Evolutionary conservation across 352 stramenopile genomes (phyloP), one percentile per base, ranked within the genome.

Genomic region (Globisporangium recalcitrans): DNA sequence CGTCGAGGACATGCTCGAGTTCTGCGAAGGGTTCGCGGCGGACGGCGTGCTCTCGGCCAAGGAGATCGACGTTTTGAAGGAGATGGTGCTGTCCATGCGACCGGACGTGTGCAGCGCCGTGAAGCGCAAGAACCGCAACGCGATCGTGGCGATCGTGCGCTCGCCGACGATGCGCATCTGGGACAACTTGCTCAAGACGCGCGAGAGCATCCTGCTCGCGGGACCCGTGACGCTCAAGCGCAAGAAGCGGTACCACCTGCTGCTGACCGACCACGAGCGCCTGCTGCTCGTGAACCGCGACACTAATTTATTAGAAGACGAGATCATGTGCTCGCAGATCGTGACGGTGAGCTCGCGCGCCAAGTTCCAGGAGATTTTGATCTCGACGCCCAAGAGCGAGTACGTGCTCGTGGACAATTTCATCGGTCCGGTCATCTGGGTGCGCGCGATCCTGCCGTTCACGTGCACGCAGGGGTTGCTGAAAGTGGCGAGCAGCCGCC

Each of bases 231-330:
- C 85, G 22, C 68, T 88, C 32, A 91, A 91, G 71, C 82, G 82
- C 68, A 94, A 94, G 71, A 91, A 92, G 60, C 79, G 81, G 22
- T 94, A 87, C 65, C 85, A 94, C 62, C 55, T 94, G 62, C 66
- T 94, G 54, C 75, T 94, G 42, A 94, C 85, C 38, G 81, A 92
- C 62, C 82, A 94, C 69, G 85, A 94, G 67, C 85, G 85, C 11
- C 70, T 94, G 55, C 70, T 94, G 31, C 90, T 94, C 71, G 78
- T 94, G 63, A 94, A 94, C 78, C 90, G 90, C 69, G 83, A 90
- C 55, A 90, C 82, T 69, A 94, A 94, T 71, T 79, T 90, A 78
- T 79, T 94, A 70, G 85, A 94, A 59, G 85, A 94, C 67, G 85
- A 94, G 69, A 85, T 94, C 71, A 90, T 94, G 78, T 92, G 85